Percentiles rank a stretch among this genome's conserved stretches.
These are phyloP conservation scores for Neocucurbitaria cava DNA, from an alignment of 2,329 filamentous ascomycete species.

Conservation along the genomic window DNA sequence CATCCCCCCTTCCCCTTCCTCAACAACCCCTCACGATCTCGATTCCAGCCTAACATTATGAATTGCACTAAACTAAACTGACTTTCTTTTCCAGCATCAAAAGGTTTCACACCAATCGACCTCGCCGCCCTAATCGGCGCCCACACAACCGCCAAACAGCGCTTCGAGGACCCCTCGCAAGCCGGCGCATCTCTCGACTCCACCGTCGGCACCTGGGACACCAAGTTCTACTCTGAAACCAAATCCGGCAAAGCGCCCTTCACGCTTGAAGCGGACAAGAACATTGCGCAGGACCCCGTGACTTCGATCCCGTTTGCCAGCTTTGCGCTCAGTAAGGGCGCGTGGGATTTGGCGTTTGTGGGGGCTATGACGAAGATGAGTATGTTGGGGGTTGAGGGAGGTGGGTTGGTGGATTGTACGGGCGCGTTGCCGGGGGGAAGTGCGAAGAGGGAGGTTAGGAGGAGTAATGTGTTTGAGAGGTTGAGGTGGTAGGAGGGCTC, in stretches of 20 bases:
- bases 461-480: slow-evolving; percentile 35
- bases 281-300: slow-evolving; percentile 29
- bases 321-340: slow-evolving; percentile 35
- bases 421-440: slow-evolving; percentile 40
- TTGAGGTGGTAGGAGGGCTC: slow-evolving; percentile 31
- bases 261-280: slow-evolving; percentile 37
- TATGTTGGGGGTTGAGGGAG: slow-evolving; percentile 38
- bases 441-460: slow-evolving; percentile 40
- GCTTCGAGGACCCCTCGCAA: slow-evolving; percentile 28
- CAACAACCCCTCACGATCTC: no score
- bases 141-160: slow-evolving; percentile 45
- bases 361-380: slow-evolving; percentile 46
- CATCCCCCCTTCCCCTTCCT: no score
- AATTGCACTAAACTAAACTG: neutral
- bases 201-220: slow-evolving; percentile 48
- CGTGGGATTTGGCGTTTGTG: slow-evolving; percentile 44
- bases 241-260: slow-evolving; percentile 36
- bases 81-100: slow-evolving; percentile 23
- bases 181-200: slow-evolving; percentile 41
- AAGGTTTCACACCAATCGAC: slow-evolving; percentile 46
- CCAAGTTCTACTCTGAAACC: slow-evolving; percentile 46
- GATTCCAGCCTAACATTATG: no score
- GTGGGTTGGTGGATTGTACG: slow-evolving; percentile 42
- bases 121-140: slow-evolving; percentile 50
- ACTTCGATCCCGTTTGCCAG: slow-evolving; percentile 27